Evolutionary conservation across 345 rosid genomes (phyloP).

Genomic region (Pelargonium nanum): DNA sequence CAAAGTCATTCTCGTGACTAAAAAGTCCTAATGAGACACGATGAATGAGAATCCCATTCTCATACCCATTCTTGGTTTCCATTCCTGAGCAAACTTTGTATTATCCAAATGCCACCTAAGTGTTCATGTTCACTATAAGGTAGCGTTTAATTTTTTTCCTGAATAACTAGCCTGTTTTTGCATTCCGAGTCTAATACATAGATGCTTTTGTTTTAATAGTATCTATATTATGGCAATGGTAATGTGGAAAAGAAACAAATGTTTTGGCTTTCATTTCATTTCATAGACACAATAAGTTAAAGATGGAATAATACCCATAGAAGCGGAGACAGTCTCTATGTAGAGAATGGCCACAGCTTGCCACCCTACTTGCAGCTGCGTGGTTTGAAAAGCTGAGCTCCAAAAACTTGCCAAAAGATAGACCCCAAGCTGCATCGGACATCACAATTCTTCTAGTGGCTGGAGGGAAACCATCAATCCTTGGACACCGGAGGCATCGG

Average conservation of each 20-base stretch:
- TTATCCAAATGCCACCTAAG: too few relatives aligned
- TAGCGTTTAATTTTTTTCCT: too few relatives aligned
- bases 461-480: slow-evolving; percentile 72
- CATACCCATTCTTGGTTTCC: too few relatives aligned
- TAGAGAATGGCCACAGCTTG: slow-evolving; percentile 96
- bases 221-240: too few relatives aligned
- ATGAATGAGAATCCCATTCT: too few relatives aligned
- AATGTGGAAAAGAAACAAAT: too few relatives aligned
- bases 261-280: too few relatives aligned
- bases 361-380: slow-evolving; percentile 99
- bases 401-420: slow-evolving; percentile 96
- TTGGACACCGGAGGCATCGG: slow-evolving; percentile 85
- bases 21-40: too few relatives aligned
- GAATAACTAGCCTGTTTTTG: background rate
- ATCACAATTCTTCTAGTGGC: slow-evolving; percentile 86
- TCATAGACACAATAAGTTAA: background rate
- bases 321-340: slow-evolving; percentile 99
- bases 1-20: too few relatives aligned
- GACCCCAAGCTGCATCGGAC: slow-evolving; percentile 99
- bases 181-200: background rate
- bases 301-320: slow-evolving; percentile 57
- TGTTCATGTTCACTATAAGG: too few relatives aligned
- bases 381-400: slow-evolving; percentile 74
- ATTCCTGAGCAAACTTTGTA: too few relatives aligned
- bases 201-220: too few relatives aligned